A percentile compares a stretch with the other conserved stretches of the same genome.
These are phyloP conservation scores for Colletotrichum musae DNA, from an alignment of 2,329 filamentous ascomycete species.

Conservation along the genomic window DNA sequence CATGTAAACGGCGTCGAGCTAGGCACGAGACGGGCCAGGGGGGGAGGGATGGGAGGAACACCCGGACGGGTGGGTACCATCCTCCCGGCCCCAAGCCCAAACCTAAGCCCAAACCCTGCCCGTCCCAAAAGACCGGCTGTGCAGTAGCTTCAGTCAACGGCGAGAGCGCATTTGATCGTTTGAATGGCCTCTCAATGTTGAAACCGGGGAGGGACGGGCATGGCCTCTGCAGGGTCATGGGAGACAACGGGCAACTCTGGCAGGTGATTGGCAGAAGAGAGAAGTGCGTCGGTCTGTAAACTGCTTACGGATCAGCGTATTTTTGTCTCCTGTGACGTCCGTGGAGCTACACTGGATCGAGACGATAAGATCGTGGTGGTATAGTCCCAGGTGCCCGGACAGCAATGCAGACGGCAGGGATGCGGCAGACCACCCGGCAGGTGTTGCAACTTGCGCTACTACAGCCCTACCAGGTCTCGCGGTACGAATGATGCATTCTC, in stretches of 20 bases:
- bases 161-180: slow-evolving; percentile 1
- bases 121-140: slow-evolving; percentile 18
- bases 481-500: background rate
- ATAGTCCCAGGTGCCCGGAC: slow-evolving; percentile 27
- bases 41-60: slow-evolving; percentile 8
- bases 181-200: background rate
- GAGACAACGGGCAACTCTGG: background rate
- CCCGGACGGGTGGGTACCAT: slow-evolving; percentile 7
- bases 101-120: background rate
- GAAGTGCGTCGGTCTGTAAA: slow-evolving; percentile 6
- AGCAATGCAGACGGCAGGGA: slow-evolving; percentile 16
- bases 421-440: slow-evolving; percentile 7
- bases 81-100: background rate
- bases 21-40: slow-evolving; percentile 5
- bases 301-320: slow-evolving; percentile 39
- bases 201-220: background rate
- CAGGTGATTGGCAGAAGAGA: slow-evolving; percentile 24
- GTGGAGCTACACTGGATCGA: slow-evolving; percentile 7
- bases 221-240: slow-evolving; percentile 4
- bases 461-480: slow-evolving; percentile 31
- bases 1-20: background rate
- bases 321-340: slow-evolving; percentile 27
- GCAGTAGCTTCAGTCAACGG: slow-evolving; percentile 3
- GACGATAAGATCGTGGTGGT: slow-evolving; percentile 25
- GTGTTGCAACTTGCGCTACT: slow-evolving; percentile 15